Evolutionary conservation across 441 rosid genomes (phyloP).

Genomic region (Pelargonium fulgidum): DNA sequence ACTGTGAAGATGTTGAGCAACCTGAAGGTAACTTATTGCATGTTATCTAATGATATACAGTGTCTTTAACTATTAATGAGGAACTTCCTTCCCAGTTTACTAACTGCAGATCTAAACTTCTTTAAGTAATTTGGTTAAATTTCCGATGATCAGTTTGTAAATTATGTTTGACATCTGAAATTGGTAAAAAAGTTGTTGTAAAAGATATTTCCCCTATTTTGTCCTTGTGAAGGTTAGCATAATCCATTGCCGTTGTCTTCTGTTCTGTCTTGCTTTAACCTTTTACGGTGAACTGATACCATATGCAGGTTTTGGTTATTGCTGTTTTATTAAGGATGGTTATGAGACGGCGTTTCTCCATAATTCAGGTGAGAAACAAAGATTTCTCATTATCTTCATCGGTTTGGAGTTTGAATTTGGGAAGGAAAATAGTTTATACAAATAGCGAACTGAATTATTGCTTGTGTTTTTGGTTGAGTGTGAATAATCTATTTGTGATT

Average conservation of each 20-base stretch:
- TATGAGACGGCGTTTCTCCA: slow-evolving; percentile 88
- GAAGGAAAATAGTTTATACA: neutral
- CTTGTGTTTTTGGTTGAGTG: neutral
- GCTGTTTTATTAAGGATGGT: slow-evolving; percentile 80
- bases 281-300: neutral
- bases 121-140: no score
- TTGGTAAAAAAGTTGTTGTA: no score
- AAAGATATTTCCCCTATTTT: neutral
- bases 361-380: slow-evolving; percentile 58
- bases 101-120: neutral
- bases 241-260: neutral
- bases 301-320: slow-evolving; percentile 80
- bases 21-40: slow-evolving; percentile 51
- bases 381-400: neutral
- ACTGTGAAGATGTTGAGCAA: slow-evolving; percentile 99
- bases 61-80: neutral
- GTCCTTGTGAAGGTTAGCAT: neutral
- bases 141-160: no score
- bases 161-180: no score
- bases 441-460: neutral
- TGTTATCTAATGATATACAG: neutral
- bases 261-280: neutral
- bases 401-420: neutral
- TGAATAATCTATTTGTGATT: slow-evolving; percentile 13
- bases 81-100: neutral